Evolutionary conservation across 805 yeast genomes (phyloP), one percentile per base, ranked within the genome.

Genomic region (Metschnikowia cubensis): DNA sequence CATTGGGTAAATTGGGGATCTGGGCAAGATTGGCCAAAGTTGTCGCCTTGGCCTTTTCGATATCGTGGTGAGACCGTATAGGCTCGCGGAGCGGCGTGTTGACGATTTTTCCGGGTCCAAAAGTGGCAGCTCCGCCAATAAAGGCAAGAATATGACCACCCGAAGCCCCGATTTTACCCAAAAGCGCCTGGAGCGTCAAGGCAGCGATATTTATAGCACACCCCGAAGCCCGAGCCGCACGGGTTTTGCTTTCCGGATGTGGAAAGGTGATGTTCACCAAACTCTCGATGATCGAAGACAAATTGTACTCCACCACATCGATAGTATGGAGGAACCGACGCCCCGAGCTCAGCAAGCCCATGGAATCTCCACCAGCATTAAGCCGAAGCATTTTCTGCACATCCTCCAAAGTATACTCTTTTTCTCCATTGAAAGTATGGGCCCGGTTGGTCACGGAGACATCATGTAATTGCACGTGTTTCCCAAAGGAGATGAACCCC

Each of bases 91-190:
- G 68, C 22, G 70, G 66, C n/a, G 74, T 67, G 6, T 77, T 76
- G 10, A 83, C 87, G 33, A 84, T 79, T 35, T 68, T 60, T 2
- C 89, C 89, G 2, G 86, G 85, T 1, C 88, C 88, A 52, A 68
- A 67, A 0, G 88, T 84, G 56, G 85, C 79, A 5, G 85, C 82
- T 1, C 89, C 89, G 29, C 83, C 86, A 4, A 79, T 60, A 58
- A 83, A 83, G 21, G 77, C 63, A 60, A 82, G 61, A 4, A 82
- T 60, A 44, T 80, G 81, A 0, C 83, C 80, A 0, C 86, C 86
- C 1, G 77, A 66, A 29, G 77, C 53, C 18, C 50, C 73, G 0
- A 79, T 71, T 42, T 68, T 73, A 6, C 76, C 77, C 42, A 74
- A 59, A 4, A 69, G 56, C 2, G 71, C 68, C 61, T 50, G 76